These are phyloP conservation scores for Wickerhamomyces queroliae DNA, from an alignment of 805 yeast genomes.

Conservation along the genomic window DNA sequence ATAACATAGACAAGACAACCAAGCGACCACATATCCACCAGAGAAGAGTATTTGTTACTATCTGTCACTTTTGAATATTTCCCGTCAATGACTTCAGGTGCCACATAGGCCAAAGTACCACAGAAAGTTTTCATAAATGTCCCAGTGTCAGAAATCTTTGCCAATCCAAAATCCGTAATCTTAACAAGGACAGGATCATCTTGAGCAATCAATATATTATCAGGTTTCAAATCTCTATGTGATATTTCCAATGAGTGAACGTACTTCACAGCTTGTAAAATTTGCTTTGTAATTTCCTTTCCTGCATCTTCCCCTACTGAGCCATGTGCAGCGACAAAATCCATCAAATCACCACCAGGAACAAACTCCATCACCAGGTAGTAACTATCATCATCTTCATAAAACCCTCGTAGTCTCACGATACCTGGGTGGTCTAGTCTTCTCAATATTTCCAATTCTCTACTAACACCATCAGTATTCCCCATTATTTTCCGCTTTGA, in stretches of 20 bases:
- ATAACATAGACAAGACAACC: constrained; percentile 93
- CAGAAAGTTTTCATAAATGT: constrained; percentile 93
- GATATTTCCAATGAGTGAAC: constrained; percentile 88
- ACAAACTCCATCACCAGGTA: constrained; percentile 94
- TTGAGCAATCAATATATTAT: constrained; percentile 82
- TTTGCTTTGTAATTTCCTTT: constrained; percentile 79
- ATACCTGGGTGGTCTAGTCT: constrained; percentile 80
- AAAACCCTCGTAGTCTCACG: constrained; percentile 76
- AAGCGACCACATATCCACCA: constrained; percentile 96
- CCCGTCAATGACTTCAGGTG: constrained; percentile 78
- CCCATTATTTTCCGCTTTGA: constrained; percentile 76
- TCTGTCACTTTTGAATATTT: constrained; percentile 23
- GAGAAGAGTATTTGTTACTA: constrained; percentile 57
- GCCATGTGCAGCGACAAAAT: constrained; percentile 89
- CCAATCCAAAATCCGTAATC: constrained; percentile 94
- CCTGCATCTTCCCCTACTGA: constrained; percentile 89
- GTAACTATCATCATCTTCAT: constrained; percentile 75
- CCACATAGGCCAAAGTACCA: constrained; percentile 94
- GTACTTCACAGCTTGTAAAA: constrained; percentile 75
- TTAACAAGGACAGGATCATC: constrained; percentile 91
- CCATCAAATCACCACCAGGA: constrained; percentile 97
- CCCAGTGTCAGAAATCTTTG: constrained; percentile 80
- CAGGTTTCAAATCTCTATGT: constrained; percentile 97
- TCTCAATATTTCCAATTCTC: constrained; percentile 79
- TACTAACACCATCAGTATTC: constrained; percentile 72